Evolutionary conservation across 78 protist genomes (phyloP).

Genomic region (Emiliania huxleyi): DNA sequence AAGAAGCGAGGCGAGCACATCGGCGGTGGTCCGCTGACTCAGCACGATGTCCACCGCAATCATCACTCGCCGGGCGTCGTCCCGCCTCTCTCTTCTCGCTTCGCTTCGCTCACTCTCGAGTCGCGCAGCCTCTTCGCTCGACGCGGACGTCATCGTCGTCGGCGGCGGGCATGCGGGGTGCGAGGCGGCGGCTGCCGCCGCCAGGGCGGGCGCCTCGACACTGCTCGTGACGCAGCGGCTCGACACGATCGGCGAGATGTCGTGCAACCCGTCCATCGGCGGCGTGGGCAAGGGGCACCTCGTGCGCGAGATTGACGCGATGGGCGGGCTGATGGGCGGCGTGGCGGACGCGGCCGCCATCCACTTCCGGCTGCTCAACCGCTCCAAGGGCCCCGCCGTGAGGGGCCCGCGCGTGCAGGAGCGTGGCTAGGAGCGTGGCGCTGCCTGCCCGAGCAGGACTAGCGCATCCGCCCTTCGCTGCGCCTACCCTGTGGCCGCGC

Average conservation of each 20-base stretch:
- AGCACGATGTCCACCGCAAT: too few relatives aligned
- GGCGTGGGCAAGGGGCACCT: constrained; percentile 92
- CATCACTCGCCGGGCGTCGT: too few relatives aligned
- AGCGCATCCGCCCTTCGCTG: too few relatives aligned
- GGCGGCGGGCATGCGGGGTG: constrained; percentile 95
- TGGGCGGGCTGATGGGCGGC: constrained; percentile 77
- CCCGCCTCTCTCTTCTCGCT: too few relatives aligned
- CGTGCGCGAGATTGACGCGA: constrained; percentile 87
- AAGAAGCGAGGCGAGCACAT: too few relatives aligned
- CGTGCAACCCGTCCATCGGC: constrained; percentile 94
- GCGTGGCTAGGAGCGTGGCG: too few relatives aligned
- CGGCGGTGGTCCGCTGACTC: too few relatives aligned
- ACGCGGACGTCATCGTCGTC: constrained; percentile 56
- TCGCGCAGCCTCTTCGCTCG: neutral
- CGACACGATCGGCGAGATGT: constrained; percentile 69
- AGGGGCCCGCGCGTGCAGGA: constrained; percentile 28
- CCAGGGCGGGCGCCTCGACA: constrained; percentile 79
- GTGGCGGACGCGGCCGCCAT: constrained; percentile 63
- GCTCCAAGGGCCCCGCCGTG: constrained; percentile 85
- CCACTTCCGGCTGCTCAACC: constrained; percentile 69
- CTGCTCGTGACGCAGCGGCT: constrained; percentile 73
- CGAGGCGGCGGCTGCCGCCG: constrained; percentile 89
- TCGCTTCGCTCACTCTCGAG: too few relatives aligned
- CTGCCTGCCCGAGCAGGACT: too few relatives aligned
- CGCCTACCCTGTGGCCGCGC: too few relatives aligned